Conservation (phyloP, 345 rosid genomes). For the Moricandia moricandioides region DNA sequence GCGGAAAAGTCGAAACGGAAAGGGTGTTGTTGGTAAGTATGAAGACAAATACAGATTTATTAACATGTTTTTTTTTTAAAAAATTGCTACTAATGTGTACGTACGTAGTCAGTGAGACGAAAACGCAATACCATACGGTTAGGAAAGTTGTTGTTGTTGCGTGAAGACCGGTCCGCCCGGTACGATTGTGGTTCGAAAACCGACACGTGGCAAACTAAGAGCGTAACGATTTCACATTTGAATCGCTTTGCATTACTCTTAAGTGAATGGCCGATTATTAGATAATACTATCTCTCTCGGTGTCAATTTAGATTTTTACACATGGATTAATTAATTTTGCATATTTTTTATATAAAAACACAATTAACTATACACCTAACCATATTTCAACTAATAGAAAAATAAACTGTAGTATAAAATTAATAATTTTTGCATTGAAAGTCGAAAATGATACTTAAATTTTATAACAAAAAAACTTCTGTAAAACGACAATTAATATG, state of each 20-base stretch:
- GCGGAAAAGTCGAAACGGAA: not conserved
- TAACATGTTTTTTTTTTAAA: not conserved
- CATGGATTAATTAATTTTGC: too few relatives aligned
- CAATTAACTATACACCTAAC: too few relatives aligned
- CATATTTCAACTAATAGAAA: too few relatives aligned
- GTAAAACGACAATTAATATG: too few relatives aligned
- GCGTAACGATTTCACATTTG: not conserved
- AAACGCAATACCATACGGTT: slow-evolving; percentile 10
- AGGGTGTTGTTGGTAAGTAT: slow-evolving; percentile 33
- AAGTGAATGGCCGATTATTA: not conserved
- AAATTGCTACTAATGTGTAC: not conserved
- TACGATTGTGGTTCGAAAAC: not conserved
- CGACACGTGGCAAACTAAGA: slow-evolving; percentile 13
- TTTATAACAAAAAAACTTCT: too few relatives aligned
- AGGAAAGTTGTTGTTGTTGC: slow-evolving; percentile 1
- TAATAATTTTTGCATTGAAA: too few relatives aligned
- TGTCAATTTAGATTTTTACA: too few relatives aligned
- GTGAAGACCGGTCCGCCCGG: not conserved
- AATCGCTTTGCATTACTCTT: not conserved
- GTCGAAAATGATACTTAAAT: too few relatives aligned
- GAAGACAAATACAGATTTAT: not conserved
- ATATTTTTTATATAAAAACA: too few relatives aligned
- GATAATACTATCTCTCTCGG: too few relatives aligned
- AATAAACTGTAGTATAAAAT: too few relatives aligned
- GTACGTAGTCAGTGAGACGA: slow-evolving; percentile 12